Evolutionary conservation across 2,329 filamentous ascomycete species (phyloP), one percentile per base, ranked within the genome.

Genomic region (Calonectria henricotiae): DNA sequence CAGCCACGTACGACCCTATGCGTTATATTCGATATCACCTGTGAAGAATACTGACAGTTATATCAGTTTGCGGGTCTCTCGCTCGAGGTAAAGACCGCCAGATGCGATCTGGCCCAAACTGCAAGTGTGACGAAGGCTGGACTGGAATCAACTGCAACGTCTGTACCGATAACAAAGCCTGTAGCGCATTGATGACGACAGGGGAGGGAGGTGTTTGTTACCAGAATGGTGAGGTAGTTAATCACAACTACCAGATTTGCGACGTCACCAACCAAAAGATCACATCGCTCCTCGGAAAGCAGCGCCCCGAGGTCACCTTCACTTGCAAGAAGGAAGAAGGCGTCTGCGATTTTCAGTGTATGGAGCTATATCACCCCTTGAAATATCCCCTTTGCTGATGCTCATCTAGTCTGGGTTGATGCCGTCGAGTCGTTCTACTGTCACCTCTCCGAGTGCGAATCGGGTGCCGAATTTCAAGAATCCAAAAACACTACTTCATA

Each of bases 111-210:
- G 91, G 90, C 72, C 87, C 91, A 68, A 85, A 87, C 46, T 99
- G 96, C 84, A 86, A 94, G 47, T 99, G 96, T 82, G 93, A 95
- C 79, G 93, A 97, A 43, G 96, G 96, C 67, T 99, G 96, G 96
- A 90, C 90, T 46, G 96, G 96, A 73, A 96, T 99, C 84, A 99
- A 99, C 86, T 99, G 96, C 89, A 99, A 96, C 78, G 94, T 99
- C 67, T 99, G 96, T 83, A 91, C 92, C 71, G 90, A 91, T 4
- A 88, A 98, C 80, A 86, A 92, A 75, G 95, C 93, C 17, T 99
- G 96, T 79, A 90, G 96, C 80, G 91, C 94, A 39, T 86, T 99
- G 83, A 97, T 97, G 91, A 94, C 94, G 4, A 91, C 92, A 15
- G 89, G 89, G 4, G 89, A 94, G 71, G 94, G 92, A 54, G 96